Conservation (phyloP, 371 early-diverging fungal genomes). For the Furculomyces boomerangus region DNA sequence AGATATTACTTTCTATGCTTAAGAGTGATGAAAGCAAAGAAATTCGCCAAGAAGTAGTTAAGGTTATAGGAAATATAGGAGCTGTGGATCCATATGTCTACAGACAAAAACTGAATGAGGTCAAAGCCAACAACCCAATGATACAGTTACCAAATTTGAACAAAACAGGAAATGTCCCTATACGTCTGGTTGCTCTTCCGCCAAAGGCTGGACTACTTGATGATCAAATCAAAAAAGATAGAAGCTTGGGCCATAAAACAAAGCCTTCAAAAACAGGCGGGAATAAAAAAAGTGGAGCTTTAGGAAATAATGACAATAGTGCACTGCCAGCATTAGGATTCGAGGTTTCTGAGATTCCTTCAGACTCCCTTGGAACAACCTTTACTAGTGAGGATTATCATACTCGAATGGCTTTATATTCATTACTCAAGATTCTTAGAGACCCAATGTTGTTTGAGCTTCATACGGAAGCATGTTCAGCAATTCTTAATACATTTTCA, state of each 20-base stretch:
- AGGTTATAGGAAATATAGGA: constrained; percentile 83
- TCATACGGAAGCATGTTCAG: constrained; percentile 79
- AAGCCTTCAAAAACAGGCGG: no score
- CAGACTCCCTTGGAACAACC: constrained; percentile 7
- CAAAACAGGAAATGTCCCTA: no score
- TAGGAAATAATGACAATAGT: no score
- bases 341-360: constrained; percentile 12
- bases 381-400: constrained; percentile 62
- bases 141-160: no score
- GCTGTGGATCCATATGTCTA: constrained; percentile 90
- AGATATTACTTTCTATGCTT: constrained; percentile 58
- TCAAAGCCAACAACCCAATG: not conserved
- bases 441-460: constrained; percentile 64
- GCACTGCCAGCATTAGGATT: no score
- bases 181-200: no score
- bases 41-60: constrained; percentile 72
- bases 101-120: constrained; percentile 30
- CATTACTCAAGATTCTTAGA: constrained; percentile 74
- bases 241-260: no score
- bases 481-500: constrained; percentile 85
- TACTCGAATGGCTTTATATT: constrained; percentile 69
- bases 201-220: no score
- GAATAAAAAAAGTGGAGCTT: no score
- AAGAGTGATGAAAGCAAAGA: constrained; percentile 54
- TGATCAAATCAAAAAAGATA: no score